Base-by-base conservation (phyloP, 2,329 filamentous ascomycete genomes). In the Diaporthe sp. region DNA sequence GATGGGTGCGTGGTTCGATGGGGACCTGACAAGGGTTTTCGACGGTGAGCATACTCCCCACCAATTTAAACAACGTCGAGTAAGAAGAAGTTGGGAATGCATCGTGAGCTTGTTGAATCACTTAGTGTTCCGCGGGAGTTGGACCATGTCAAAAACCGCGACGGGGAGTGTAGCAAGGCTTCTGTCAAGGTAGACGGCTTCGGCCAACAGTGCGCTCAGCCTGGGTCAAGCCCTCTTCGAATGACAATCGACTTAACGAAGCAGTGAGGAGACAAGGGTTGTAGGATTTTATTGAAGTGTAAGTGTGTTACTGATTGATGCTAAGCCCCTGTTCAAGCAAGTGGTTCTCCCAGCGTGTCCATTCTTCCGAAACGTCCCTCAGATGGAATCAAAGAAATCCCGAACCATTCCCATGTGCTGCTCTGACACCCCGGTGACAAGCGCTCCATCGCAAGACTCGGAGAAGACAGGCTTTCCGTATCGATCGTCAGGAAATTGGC, bases 201-300 rank as follows among this genome's bases (percentile, higher is more conserved):
- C 4, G 10, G 49, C 22, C 49, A 51, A 51, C 46, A 19, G 13
- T 55, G 13, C 17, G 25, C 25, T 6, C 17, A 31, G 28, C 28
- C 15, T 53, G 25, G 25, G 4, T 58, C 55, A 22, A 34, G 17
- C 17, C 3, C 3, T 1, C 3, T 5, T 22, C 28, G 28, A 19
- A 22, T 8, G 2, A 13, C 9, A 34, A 10, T 34, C 2, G 28
- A 5, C 0, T 22, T 5, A 19, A 6, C n/a, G 31, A 13, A 4
- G n/a, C 4, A 13, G 5, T n/a, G 19, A n/a, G 17, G 19, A 17
- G 25, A 13, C 3, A 0, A 25, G 9, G 13, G 12, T 0, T 15
- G 3, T 60, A 60, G 34, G 34, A 39, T 39, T 39, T 39, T 0
- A 39, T 39, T n/a, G 28, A 13, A n/a, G 2, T 13, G 4, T 37